Conservation (phyloP, 257 asterid genomes). For the Nicotiana otophora region DNA sequence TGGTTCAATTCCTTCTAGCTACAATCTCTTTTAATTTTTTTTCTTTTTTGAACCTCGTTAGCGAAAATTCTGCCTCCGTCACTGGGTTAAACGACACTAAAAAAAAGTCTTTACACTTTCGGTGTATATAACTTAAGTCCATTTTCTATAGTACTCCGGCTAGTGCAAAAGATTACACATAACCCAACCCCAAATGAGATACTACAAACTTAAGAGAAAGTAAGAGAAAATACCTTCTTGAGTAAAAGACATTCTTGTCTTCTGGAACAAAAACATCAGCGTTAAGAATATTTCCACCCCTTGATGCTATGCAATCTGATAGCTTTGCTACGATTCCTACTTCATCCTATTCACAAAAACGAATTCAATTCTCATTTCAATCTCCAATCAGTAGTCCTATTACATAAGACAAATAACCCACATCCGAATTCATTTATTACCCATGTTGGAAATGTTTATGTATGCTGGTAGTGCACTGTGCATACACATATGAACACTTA, state of each 20-base stretch:
- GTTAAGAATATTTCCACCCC: slow-evolving; percentile 79
- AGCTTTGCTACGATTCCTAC: slow-evolving; percentile 87
- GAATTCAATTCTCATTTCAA: neutral
- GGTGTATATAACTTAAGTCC: neutral
- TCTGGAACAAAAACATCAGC: slow-evolving; percentile 95
- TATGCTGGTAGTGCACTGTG: neutral
- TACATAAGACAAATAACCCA: neutral
- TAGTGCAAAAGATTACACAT: neutral
- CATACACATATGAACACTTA: neutral
- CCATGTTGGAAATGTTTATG: too few species aligned
- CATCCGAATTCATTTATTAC: neutral
- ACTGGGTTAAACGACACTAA: neutral
- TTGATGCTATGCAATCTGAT: slow-evolving; percentile 89
- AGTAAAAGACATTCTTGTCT: slow-evolving; percentile 70
- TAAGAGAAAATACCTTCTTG: slow-evolving; percentile 61
- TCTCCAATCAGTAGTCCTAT: neutral
- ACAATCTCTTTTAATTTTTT: too few species aligned
- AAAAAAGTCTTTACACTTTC: too few species aligned
- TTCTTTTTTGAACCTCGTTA: too few species aligned
- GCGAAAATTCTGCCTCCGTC: too few species aligned
- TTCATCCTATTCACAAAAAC: slow-evolving; percentile 51
- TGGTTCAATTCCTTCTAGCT: too few species aligned
- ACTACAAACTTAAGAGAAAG: neutral
- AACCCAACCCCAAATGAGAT: neutral
- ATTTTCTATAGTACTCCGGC: neutral